phyloP scores from a whole-genome alignment of 208 protist genomes.

The Leishmania turanica region DNA sequence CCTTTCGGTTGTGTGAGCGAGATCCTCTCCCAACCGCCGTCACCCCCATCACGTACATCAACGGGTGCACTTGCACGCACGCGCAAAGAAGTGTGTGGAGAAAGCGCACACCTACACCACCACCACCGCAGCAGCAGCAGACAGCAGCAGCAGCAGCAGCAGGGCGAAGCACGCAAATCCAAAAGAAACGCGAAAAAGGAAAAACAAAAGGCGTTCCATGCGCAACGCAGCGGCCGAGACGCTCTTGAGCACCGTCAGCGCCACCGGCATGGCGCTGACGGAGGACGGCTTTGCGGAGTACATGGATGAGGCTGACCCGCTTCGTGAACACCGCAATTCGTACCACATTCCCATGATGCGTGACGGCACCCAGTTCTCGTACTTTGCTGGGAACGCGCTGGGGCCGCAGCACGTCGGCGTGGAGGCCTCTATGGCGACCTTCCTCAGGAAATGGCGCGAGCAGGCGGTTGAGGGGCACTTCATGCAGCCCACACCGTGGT shows the following conservation, averaged over 20 bases:
- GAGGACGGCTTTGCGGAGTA: constrained; percentile 73
- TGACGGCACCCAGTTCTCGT: constrained; percentile 53
- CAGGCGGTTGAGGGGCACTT: constrained; percentile 82
- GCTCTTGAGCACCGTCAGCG: constrained; percentile 49
- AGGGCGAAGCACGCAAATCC: not conserved
- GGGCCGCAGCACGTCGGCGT: constrained; percentile 89
- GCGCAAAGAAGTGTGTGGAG: not conserved
- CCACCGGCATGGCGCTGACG: constrained; percentile 57
- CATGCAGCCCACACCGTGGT: constrained; percentile 82
- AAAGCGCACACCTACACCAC: not conserved
- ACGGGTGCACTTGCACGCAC: not conserved
- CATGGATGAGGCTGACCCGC: constrained; percentile 69
- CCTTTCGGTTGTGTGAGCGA: not conserved
- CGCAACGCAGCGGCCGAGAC: constrained; percentile 68
- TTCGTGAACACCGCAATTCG: constrained; percentile 55
- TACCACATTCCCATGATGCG: constrained; percentile 64
- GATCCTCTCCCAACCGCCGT: not conserved
- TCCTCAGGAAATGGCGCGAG: constrained; percentile 92
- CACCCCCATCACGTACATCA: not conserved
- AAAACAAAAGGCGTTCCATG: constrained; percentile 29
- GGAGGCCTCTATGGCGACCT: constrained; percentile 51
- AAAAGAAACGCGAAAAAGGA: not conserved
- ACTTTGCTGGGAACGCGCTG: constrained; percentile 91
- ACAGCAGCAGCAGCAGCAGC: too few species aligned
- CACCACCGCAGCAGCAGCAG: too few species aligned